phyloP scores from a whole-genome alignment of 805 yeast species.

The Wickerhamiella qilinensis region DNA sequence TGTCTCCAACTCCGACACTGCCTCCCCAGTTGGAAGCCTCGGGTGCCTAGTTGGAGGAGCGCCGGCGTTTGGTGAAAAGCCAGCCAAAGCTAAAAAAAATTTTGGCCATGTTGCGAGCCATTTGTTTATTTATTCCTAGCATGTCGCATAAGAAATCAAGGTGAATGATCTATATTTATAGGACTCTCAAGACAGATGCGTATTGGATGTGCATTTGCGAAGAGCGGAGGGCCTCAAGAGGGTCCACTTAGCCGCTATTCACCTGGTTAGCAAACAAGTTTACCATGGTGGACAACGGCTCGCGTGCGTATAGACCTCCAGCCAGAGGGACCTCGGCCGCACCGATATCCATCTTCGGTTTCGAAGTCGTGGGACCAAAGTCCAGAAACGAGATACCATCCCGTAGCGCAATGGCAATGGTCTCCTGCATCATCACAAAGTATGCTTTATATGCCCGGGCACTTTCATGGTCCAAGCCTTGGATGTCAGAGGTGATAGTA shows the following conservation, averaged over 20 bases:
- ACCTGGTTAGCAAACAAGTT: constrained; percentile 14
- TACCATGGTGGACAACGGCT: constrained; percentile 14
- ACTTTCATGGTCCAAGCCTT: constrained; percentile 27
- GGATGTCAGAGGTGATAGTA: constrained; percentile 30
- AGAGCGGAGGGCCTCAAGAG: too few relatives aligned
- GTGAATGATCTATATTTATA: too few relatives aligned
- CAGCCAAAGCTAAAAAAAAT: too few relatives aligned
- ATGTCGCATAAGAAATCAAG: too few relatives aligned
- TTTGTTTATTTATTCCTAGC: too few relatives aligned
- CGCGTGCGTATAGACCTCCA: constrained; percentile 24
- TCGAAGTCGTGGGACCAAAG: constrained; percentile 31
- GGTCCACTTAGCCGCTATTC: constrained; percentile 8
- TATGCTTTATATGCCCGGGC: constrained; percentile 28
- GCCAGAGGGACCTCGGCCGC: constrained; percentile 23
- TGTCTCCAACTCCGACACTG: too few relatives aligned
- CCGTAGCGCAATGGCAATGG: constrained; percentile 26
- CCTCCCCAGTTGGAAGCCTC: too few relatives aligned
- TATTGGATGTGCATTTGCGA: too few relatives aligned
- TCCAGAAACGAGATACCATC: constrained; percentile 27
- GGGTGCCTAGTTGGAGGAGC: too few relatives aligned
- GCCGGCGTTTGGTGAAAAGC: too few relatives aligned
- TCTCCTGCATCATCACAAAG: constrained; percentile 33
- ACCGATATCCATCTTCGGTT: constrained; percentile 29
- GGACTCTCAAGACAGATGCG: too few relatives aligned
- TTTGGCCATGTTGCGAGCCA: too few relatives aligned